These are phyloP conservation scores for Hawksworthiomyces lignivorus DNA, from an alignment of 2,329 filamentous ascomycete species.

Conservation along the genomic window DNA sequence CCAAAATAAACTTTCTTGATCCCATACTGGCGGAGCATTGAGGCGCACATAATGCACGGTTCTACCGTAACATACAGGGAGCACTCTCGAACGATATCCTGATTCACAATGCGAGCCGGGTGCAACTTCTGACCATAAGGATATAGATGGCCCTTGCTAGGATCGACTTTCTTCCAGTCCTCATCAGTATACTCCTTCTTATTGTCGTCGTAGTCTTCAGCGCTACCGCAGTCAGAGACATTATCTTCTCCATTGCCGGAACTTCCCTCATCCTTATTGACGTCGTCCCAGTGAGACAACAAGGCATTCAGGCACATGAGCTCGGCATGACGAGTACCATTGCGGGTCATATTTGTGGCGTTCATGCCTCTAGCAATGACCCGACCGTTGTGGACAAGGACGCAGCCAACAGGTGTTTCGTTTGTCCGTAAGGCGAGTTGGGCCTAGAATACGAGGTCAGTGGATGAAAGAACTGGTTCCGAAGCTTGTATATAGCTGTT, in stretches of 20 bases:
- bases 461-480: neutral
- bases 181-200: slow-evolving; percentile 28
- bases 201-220: slow-evolving; percentile 21
- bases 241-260: slow-evolving; percentile 26
- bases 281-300: slow-evolving; percentile 33
- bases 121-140: slow-evolving; percentile 55
- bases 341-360: slow-evolving; percentile 82
- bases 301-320: slow-evolving; percentile 72
- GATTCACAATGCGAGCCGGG: slow-evolving; percentile 50
- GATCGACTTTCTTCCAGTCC: slow-evolving; percentile 44
- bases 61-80: slow-evolving; percentile 95
- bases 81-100: slow-evolving; percentile 59
- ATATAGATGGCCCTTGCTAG: slow-evolving; percentile 47
- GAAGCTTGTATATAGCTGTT: no score
- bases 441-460: slow-evolving; percentile 45
- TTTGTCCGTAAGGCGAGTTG: slow-evolving; percentile 76
- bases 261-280: slow-evolving; percentile 20
- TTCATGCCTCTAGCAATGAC: slow-evolving; percentile 93
- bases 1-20: slow-evolving; percentile 92
- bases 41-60: slow-evolving; percentile 98
- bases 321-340: slow-evolving; percentile 92
- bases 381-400: slow-evolving; percentile 71
- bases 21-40: slow-evolving; percentile 76
- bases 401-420: slow-evolving; percentile 94
- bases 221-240: slow-evolving; percentile 28